Evolutionary conservation across 2,329 filamentous ascomycete genomes (phyloP).

Genomic region (Endocalyx cinctus): DNA sequence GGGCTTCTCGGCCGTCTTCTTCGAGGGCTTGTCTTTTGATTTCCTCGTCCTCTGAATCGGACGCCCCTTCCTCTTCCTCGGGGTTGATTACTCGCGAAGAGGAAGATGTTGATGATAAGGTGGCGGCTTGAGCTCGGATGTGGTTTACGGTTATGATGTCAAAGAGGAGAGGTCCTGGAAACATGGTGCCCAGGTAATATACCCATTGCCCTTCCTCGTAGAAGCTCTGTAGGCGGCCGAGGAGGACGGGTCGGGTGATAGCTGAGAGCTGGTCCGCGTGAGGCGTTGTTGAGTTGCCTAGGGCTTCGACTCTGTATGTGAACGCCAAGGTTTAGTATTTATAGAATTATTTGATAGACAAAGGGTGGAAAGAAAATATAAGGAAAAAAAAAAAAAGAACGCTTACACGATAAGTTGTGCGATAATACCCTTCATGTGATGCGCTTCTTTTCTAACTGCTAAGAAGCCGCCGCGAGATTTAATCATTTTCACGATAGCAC

Average conservation of each 20-base stretch:
- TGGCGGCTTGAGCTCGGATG: slow-evolving; percentile 18
- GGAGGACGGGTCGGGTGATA: slow-evolving; percentile 14
- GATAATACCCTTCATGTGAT: no score
- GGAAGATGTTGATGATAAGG: no score
- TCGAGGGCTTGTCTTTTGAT: slow-evolving; percentile 5
- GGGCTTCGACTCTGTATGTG: slow-evolving; percentile 19
- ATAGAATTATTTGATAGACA: neutral
- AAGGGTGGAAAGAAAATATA: neutral
- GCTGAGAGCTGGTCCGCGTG: slow-evolving; percentile 17
- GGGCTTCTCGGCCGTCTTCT: slow-evolving; percentile 6
- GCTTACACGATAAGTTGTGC: no score
- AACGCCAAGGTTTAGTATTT: neutral
- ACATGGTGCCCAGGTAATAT: slow-evolving; percentile 17
- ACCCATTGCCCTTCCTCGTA: slow-evolving; percentile 9
- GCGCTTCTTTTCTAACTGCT: no score
- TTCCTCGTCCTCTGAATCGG: slow-evolving; percentile 5
- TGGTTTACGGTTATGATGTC: slow-evolving; percentile 25
- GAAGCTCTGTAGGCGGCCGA: slow-evolving; percentile 17
- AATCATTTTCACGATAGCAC: no score
- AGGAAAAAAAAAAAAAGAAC: no score
- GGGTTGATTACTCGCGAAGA: slow-evolving; percentile 2
- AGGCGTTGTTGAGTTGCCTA: slow-evolving; percentile 29
- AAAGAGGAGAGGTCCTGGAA: slow-evolving; percentile 20
- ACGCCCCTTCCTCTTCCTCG: slow-evolving; percentile 6
- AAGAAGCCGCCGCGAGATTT: no score